These are phyloP conservation scores for Dissoconium aciculare DNA, from an alignment of 2,329 filamentous ascomycete genomes.

Conservation along the genomic window DNA sequence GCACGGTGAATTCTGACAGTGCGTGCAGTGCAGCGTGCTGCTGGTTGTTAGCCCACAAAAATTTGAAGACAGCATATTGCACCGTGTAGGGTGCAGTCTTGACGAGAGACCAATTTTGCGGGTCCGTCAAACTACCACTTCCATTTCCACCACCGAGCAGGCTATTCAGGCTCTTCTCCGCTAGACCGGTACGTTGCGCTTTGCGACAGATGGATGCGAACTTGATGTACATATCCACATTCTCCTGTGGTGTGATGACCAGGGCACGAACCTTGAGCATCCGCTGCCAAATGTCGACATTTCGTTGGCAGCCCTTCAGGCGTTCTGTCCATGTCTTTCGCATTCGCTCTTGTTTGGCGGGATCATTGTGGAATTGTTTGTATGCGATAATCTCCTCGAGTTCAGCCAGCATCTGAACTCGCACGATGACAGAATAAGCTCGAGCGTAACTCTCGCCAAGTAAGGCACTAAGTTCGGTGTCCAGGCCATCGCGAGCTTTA, in stretches of 20 bases:
- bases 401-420: conserved; percentile 97
- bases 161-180: conserved; percentile 85
- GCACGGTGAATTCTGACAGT: conserved; percentile 46
- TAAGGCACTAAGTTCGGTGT: conserved; percentile 86
- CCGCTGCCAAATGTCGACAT: conserved; percentile 95
- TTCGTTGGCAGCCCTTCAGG: conserved; percentile 85
- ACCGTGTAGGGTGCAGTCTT: conserved; percentile 56
- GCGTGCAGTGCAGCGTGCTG: conserved; percentile 48
- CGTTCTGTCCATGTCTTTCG: conserved; percentile 90
- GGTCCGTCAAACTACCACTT: conserved; percentile 28
- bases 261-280: conserved; percentile 91
- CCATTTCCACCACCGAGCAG: conserved; percentile 53
- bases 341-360: conserved; percentile 79
- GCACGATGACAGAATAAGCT: conserved; percentile 93
- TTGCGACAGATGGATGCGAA: conserved; percentile 97
- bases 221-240: conserved; percentile 99
- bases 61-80: conserved; percentile 93
- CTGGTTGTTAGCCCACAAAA: conserved; percentile 73
- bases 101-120: conserved; percentile 14
- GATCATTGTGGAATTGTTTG: conserved; percentile 71
- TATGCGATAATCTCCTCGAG: conserved; percentile 96
- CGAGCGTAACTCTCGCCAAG: conserved; percentile 98
- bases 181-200: conserved; percentile 81
- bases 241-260: conserved; percentile 81
- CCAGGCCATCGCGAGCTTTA: conserved; percentile 80